phyloP scores from a whole-genome alignment of 805 yeast genomes.

The Metschnikowia corniflorae region DNA sequence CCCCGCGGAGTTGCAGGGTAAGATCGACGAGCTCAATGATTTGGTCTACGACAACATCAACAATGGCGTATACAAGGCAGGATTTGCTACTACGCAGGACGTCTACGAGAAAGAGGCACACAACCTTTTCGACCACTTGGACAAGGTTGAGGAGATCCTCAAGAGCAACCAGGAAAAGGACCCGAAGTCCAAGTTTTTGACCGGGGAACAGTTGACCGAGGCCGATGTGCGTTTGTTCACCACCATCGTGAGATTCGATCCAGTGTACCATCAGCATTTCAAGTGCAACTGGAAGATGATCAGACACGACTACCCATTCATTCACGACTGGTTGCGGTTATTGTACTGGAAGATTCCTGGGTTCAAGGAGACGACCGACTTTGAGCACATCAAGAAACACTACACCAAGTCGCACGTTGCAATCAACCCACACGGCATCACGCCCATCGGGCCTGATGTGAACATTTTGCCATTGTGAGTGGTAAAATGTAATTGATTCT shows the following conservation, averaged over 20 bases:
- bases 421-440: constrained; percentile 78
- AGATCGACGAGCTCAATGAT: constrained; percentile 73
- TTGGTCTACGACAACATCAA: constrained; percentile 85
- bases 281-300: constrained; percentile 85
- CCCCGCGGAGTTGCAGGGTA: constrained; percentile 49
- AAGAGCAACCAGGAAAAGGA: constrained; percentile 36
- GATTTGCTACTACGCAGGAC: constrained; percentile 82
- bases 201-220: constrained; percentile 73
- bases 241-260: constrained; percentile 86
- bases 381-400: constrained; percentile 87
- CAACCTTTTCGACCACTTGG: constrained; percentile 62
- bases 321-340: constrained; percentile 76
- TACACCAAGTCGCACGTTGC: constrained; percentile 81
- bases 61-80: constrained; percentile 91
- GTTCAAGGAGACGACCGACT: constrained; percentile 74
- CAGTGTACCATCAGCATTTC: constrained; percentile 93
- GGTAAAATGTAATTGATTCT: too few relatives aligned
- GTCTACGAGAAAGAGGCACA: constrained; percentile 69
- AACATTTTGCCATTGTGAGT: constrained; percentile 45
- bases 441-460: constrained; percentile 88
- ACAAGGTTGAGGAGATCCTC: constrained; percentile 63
- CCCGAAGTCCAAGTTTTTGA: constrained; percentile 34
- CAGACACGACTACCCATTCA: constrained; percentile 70
- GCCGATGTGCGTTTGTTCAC: constrained; percentile 87
- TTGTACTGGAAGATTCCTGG: constrained; percentile 77